Evolutionary conservation across 2,329 filamentous ascomycete species (phyloP).

Genomic region (Beauveria medogensis): DNA sequence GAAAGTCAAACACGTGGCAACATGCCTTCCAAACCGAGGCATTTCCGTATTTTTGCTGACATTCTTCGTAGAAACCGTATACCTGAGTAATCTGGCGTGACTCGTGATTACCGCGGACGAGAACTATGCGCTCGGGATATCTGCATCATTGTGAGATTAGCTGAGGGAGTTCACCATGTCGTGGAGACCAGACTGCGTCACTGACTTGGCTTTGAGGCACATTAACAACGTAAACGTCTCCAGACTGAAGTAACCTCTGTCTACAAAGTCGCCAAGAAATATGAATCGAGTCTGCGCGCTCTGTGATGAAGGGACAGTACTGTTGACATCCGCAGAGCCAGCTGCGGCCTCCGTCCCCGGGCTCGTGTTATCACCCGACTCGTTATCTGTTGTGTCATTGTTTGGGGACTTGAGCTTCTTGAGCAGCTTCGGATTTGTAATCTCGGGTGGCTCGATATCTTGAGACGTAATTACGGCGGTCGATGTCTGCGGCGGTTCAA

Average conservation of each 20-base stretch:
- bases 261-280: conserved; percentile 83
- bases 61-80: conserved; percentile 98
- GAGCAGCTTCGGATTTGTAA: conserved; percentile 78
- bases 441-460: conserved; percentile 85
- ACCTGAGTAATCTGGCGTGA: conserved; percentile 96
- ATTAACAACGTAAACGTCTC: conserved; percentile 97
- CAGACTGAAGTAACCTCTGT: conserved; percentile 93
- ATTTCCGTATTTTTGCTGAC: conserved; percentile 95
- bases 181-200: conserved; percentile 16
- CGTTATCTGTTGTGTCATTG: conserved; percentile 41
- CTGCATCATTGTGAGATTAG: conserved; percentile 33
- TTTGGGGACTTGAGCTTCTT: conserved; percentile 65
- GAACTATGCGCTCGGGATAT: conserved; percentile 89
- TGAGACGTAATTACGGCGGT: conserved; percentile 77
- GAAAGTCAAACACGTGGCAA: conserved; percentile 98
- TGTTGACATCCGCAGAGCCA: conserved; percentile 19
- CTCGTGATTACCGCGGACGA: conserved; percentile 97
- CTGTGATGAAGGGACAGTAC: conserved; percentile 31
- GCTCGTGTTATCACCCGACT: conserved; percentile 33
- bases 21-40: conserved; percentile 99
- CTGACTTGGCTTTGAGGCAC: conserved; percentile 73
- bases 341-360: conserved; percentile 18
- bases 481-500: conserved; percentile 59
- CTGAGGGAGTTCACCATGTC: not conserved
- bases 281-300: conserved; percentile 50